Conservation (phyloP, 768 basidiomycete species). For the Leccinum uliginosum region DNA sequence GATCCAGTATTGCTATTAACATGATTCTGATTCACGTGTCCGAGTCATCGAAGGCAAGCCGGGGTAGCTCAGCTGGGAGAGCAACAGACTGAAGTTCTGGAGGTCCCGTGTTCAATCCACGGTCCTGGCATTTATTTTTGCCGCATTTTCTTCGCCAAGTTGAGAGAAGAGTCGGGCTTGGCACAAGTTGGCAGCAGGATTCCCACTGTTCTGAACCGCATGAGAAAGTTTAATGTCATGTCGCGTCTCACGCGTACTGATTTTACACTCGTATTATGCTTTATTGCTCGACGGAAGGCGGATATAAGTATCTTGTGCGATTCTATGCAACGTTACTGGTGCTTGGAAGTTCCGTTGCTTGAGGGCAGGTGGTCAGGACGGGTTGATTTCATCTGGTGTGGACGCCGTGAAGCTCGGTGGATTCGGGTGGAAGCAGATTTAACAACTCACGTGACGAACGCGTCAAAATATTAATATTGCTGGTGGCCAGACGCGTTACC, state of each 20-base stretch:
- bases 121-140: conserved; percentile 41
- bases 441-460: conserved; percentile 18
- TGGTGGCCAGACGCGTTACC: background rate
- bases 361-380: too few species aligned
- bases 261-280: background rate
- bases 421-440: conserved; percentile 9
- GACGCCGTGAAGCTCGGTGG: too few species aligned
- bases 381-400: too few species aligned
- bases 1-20: background rate
- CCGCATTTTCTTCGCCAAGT: background rate
- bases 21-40: background rate
- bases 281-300: background rate
- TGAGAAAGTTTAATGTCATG: too few species aligned
- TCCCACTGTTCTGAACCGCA: background rate
- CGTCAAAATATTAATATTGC: background rate
- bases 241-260: background rate
- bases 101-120: conserved; percentile 58
- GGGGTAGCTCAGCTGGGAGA: conserved; percentile 74
- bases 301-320: too few species aligned
- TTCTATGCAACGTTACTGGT: background rate
- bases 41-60: conserved; percentile 25
- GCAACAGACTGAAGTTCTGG: conserved; percentile 68
- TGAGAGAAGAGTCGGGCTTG: background rate
- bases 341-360: background rate
- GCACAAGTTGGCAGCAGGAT: too few species aligned